A percentile compares a stretch with the other conserved stretches of the same genome.
phyloP scores from a whole-genome alignment of 2,329 filamentous ascomycete species.

The Aspergillus sp. region DNA sequence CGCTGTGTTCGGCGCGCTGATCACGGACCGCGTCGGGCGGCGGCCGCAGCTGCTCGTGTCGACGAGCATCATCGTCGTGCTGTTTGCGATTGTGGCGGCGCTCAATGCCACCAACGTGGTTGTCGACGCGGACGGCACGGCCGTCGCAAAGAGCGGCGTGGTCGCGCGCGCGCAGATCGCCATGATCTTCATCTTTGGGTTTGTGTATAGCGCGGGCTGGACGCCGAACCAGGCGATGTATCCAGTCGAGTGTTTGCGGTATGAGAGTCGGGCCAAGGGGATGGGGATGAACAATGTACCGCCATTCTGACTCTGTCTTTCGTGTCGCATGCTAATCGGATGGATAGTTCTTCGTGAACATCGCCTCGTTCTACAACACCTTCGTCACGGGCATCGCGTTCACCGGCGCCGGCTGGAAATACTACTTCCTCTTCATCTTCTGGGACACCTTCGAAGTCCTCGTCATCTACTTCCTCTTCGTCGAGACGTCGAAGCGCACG shows the following conservation, averaged over 20 bases:
- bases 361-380: slow-evolving; percentile 49
- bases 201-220: slow-evolving; percentile 51
- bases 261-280: slow-evolving; percentile 56
- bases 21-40: slow-evolving; percentile 47
- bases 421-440: slow-evolving; percentile 51
- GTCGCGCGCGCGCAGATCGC: slow-evolving; percentile 51
- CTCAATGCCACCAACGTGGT: slow-evolving; percentile 48
- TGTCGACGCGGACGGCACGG: slow-evolving; percentile 20
- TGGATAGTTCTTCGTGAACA: slow-evolving; percentile 43
- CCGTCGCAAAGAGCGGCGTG: slow-evolving; percentile 29
- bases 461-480: slow-evolving; percentile 50
- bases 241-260: slow-evolving; percentile 54
- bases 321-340: background rate
- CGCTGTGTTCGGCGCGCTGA: slow-evolving; percentile 44
- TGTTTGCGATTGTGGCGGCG: slow-evolving; percentile 51
- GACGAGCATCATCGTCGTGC: slow-evolving; percentile 40
- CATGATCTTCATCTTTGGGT: slow-evolving; percentile 57
- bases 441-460: slow-evolving; percentile 31
- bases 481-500: slow-evolving; percentile 51
- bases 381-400: slow-evolving; percentile 47
- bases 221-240: slow-evolving; percentile 51
- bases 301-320: background rate
- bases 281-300: slow-evolving; percentile 50
- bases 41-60: slow-evolving; percentile 52
- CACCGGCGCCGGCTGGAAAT: slow-evolving; percentile 52